Conservation (phyloP, 345 rosid species). For the Bruguiera parviflora region DNA sequence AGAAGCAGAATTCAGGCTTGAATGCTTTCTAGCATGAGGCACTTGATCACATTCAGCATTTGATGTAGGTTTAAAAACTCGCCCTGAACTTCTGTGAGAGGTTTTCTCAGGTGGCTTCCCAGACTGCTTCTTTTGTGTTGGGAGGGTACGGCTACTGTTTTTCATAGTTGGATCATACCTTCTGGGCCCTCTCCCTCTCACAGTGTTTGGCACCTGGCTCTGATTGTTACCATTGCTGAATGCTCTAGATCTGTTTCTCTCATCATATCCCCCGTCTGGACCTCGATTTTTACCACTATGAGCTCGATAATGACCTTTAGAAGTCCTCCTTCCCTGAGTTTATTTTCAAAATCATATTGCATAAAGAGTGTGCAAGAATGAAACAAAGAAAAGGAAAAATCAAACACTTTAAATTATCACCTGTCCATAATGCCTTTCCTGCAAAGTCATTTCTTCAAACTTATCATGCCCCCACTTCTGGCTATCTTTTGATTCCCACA, state of each 20-base stretch:
- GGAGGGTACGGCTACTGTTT: conserved; percentile 45
- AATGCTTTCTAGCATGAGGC: conserved; percentile 48
- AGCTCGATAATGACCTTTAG: conserved; percentile 57
- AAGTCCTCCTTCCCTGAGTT: conserved; percentile 58
- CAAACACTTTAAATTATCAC: conserved; percentile 22
- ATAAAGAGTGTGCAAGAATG: conserved; percentile 2
- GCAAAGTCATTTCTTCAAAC: conserved; percentile 72
- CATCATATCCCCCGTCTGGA: conserved; percentile 44
- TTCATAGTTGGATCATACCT: conserved; percentile 49
- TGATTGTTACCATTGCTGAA: conserved; percentile 46
- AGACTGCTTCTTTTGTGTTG: conserved; percentile 51
- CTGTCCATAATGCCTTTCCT: conserved; percentile 58
- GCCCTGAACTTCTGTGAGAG: conserved; percentile 37
- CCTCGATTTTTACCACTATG: conserved; percentile 55
- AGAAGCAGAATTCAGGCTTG: conserved; percentile 85
- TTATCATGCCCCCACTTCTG: conserved; percentile 97
- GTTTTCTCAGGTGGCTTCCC: conserved; percentile 46
- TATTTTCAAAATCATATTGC: conserved; percentile 11
- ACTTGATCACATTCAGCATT: conserved; percentile 42
- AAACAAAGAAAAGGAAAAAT: conserved; percentile 8
- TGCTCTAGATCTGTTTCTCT: conserved; percentile 48
- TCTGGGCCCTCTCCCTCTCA: conserved; percentile 81
- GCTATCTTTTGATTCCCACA: conserved; percentile 91
- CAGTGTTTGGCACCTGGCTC: conserved; percentile 47
- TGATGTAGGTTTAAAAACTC: conserved; percentile 30